Conservation (phyloP, 2,329 filamentous ascomycete genomes). For the Colletotrichum sp. region DNA sequence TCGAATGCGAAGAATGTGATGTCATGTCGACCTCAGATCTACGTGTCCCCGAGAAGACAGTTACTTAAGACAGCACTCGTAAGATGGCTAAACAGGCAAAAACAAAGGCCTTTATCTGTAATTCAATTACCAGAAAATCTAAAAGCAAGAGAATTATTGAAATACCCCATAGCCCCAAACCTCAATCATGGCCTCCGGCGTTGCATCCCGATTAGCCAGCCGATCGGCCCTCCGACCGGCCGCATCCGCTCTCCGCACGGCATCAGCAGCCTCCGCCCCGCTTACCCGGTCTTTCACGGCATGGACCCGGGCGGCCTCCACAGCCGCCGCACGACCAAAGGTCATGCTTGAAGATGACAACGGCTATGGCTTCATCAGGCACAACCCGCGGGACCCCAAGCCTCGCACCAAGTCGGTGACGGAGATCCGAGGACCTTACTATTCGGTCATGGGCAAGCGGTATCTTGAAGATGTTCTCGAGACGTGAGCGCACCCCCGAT, state of each 20-base stretch:
- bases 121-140: background rate
- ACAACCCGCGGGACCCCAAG: conserved; percentile 53
- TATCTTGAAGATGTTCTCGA: conserved; percentile 58
- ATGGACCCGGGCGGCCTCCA: background rate
- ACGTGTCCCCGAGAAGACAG: background rate
- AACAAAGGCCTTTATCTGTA: accelerated
- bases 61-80: background rate
- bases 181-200: background rate
- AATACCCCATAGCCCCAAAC: no score
- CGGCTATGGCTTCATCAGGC: conserved; percentile 55
- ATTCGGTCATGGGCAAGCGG: conserved; percentile 57
- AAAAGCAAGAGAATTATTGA: no score
- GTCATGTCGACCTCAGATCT: background rate
- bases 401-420: conserved; percentile 55
- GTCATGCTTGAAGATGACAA: conserved; percentile 52
- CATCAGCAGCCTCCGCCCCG: background rate
- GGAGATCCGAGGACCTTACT: conserved; percentile 61
- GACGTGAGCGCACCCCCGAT: conserved; percentile 40
- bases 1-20: background rate
- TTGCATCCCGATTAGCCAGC: background rate
- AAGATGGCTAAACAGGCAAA: background rate
- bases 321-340: background rate
- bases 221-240: background rate
- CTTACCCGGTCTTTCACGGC: background rate
- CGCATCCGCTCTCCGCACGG: background rate